A percentile compares a stretch with the other conserved stretches of the same genome.
These are phyloP conservation scores for Mangifera indica DNA, from an alignment of 345 rosid genomes.

Conservation along the genomic window DNA sequence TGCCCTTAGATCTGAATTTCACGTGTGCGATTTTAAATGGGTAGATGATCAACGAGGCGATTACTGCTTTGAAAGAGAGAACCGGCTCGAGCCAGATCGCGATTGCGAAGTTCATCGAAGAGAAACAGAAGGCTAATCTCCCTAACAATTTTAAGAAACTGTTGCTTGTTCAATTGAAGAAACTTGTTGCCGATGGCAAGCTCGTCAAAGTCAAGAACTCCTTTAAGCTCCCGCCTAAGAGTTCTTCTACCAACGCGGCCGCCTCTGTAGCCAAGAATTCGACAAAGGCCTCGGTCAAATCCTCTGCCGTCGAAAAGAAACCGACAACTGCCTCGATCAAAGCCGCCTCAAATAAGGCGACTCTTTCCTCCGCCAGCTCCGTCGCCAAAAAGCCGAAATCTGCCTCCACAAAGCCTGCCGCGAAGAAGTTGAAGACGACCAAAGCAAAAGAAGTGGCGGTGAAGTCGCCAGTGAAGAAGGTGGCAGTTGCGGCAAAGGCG, in stretches of 20 bases:
- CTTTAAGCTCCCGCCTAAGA: slow-evolving; percentile 38
- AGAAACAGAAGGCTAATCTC: slow-evolving; percentile 42
- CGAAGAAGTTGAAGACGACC: slow-evolving; percentile 19
- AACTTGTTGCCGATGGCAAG: slow-evolving; percentile 43
- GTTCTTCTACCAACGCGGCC: slow-evolving; percentile 13
- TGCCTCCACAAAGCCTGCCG: not conserved
- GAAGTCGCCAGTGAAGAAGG: slow-evolving; percentile 22
- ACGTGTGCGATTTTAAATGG: not conserved
- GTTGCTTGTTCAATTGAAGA: slow-evolving; percentile 41
- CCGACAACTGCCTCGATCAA: not conserved
- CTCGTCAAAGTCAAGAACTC: slow-evolving; percentile 51
- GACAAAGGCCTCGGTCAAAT: not conserved
- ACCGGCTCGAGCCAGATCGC: slow-evolving; percentile 60
- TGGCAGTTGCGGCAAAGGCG: slow-evolving; percentile 13
- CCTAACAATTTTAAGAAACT: slow-evolving; percentile 46
- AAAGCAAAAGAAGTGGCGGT: slow-evolving; percentile 8
- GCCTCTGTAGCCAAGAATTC: slow-evolving; percentile 5
- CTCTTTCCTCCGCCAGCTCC: not conserved
- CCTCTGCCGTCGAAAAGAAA: slow-evolving; percentile 1
- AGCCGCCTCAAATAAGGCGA: slow-evolving; percentile 7
- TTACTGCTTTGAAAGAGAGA: slow-evolving; percentile 46
- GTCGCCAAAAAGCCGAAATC: slow-evolving; percentile 17
- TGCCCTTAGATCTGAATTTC: slow-evolving; percentile 1
- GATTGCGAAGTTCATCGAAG: slow-evolving; percentile 50
- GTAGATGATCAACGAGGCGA: slow-evolving; percentile 53